Evolutionary conservation across 2,329 filamentous ascomycete genomes (phyloP), one percentile per base, ranked within the genome.

Genomic region (Botrytis pseudocinerea): DNA sequence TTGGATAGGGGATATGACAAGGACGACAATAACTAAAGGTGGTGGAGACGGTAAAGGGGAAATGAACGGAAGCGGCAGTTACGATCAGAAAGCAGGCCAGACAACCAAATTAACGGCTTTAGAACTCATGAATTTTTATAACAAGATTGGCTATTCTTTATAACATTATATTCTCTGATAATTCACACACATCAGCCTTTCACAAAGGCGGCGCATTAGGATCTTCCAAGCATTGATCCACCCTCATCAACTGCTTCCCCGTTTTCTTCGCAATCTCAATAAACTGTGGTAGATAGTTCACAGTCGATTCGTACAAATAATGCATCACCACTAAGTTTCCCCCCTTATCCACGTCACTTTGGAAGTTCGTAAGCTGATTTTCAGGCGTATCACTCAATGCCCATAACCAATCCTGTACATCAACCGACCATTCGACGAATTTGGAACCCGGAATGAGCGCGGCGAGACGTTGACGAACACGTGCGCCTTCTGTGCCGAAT

Each of bases 361-460:
- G 85, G 82, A 93, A 92, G 20, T 90, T 88, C 5, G 88, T 87
- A 22, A 91, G 82, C 82, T 92, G 91, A 78, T 89, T 89, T 82
- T 91, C 87, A 0, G 90, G 90, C 5, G 89, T 92, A 61, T 82
- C 78, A 0, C 85, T 86, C 79, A 86, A 82, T 1, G 89, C 90
- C 89, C 90, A 93, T 38, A 91, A 78, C 89, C 90, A 92, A 79
- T 93, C 91, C 83, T 92, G 89, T 46, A 92, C 88, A 78, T 93
- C 90, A 62, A 93, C 88, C 78, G 86, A 89, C 91, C 90, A 92
- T 80, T 89, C 89, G 69, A 92, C 86, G 61, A 92, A 87, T 76
- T 87, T 87, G 1, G 88, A 85, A 22, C 87, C 84, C 2, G 84
- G 82, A 32, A 86, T 84, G 25, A 81, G 80, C 62, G 84, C 83